These are phyloP conservation scores for Kondoa malvinella DNA, from an alignment of 768 basidiomycete genomes.

Conservation along the genomic window DNA sequence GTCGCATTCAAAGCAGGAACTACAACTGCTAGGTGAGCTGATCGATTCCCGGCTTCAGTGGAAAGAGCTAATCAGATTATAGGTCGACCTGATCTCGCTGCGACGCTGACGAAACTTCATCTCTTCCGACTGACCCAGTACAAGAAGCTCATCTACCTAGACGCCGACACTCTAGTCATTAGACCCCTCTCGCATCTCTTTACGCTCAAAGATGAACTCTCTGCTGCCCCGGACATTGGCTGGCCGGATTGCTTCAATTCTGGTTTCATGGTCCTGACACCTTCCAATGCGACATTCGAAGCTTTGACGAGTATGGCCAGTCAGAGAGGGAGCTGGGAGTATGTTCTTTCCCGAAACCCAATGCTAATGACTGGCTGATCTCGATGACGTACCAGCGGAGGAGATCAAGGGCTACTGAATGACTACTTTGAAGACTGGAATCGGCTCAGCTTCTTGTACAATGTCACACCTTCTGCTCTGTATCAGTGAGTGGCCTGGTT, in stretches of 20 bases:
- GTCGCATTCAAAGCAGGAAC: constrained; percentile 46
- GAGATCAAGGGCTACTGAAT: constrained; percentile 94
- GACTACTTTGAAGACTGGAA: constrained; percentile 66
- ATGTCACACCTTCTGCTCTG: constrained; percentile 90
- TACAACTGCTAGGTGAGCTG: constrained; percentile 61
- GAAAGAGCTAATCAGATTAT: constrained; percentile 11
- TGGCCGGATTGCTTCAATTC: constrained; percentile 99
- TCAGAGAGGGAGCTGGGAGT: constrained; percentile 41
- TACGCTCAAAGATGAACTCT: constrained; percentile 48
- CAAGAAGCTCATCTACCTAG: constrained; percentile 71
- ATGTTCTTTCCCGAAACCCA: too few species aligned
- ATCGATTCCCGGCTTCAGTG: not conserved
- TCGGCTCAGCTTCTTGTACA: constrained; percentile 89
- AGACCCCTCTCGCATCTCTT: constrained; percentile 88
- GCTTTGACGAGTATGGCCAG: constrained; percentile 54
- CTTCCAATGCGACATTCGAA: constrained; percentile 64
- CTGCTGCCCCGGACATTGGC: constrained; percentile 88
- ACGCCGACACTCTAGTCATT: constrained; percentile 77
- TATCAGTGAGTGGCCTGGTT: constrained; percentile 17
- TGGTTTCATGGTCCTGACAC: constrained; percentile 73
- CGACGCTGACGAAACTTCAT: constrained; percentile 91
- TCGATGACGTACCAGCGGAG: constrained; percentile 71
- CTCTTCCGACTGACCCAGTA: constrained; percentile 80
- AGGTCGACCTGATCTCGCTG: constrained; percentile 87
- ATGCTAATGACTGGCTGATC: too few species aligned